These are phyloP conservation scores for Tausonia pullulans DNA, from an alignment of 1,284 basidiomycete species.

Conservation along the genomic window DNA sequence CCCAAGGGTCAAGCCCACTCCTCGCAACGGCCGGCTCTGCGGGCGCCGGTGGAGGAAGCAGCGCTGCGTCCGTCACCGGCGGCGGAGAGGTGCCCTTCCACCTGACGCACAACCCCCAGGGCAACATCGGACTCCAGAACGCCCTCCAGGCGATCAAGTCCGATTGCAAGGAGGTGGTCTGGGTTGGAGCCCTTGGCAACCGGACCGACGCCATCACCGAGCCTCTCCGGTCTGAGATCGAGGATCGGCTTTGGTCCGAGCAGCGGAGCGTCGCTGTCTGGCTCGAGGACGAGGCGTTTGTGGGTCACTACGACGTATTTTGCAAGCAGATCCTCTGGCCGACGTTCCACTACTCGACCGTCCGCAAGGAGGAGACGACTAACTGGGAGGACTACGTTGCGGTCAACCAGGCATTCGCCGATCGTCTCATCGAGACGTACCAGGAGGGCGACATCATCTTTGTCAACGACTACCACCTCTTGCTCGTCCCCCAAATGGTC, in stretches of 20 bases:
- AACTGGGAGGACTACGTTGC: slow-evolving; percentile 67
- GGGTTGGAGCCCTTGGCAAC: slow-evolving; percentile 69
- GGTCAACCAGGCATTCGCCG: slow-evolving; percentile 74
- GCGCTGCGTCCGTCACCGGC: not conserved
- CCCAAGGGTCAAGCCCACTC: not conserved
- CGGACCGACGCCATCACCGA: slow-evolving; percentile 52
- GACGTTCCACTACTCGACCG: slow-evolving; percentile 63
- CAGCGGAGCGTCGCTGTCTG: slow-evolving; percentile 58
- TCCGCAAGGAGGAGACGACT: slow-evolving; percentile 66
- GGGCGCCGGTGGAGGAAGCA: not conserved
- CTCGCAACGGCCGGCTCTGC: not conserved
- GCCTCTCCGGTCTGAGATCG: slow-evolving; percentile 48
- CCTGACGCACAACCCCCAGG: slow-evolving; percentile 45
- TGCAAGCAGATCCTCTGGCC: slow-evolving; percentile 86
- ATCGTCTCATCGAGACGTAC: slow-evolving; percentile 56
- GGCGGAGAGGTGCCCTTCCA: slow-evolving; percentile 9
- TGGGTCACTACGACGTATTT: slow-evolving; percentile 53
- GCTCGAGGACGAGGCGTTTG: slow-evolving; percentile 42
- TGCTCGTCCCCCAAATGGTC: slow-evolving; percentile 67
- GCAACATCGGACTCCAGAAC: slow-evolving; percentile 69
- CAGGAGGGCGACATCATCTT: slow-evolving; percentile 63
- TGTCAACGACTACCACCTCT: slow-evolving; percentile 75
- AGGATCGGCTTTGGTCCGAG: slow-evolving; percentile 46
- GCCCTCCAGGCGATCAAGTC: slow-evolving; percentile 55
- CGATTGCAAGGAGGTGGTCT: slow-evolving; percentile 46